Percentiles rank a stretch among this genome's conserved stretches.
Evolutionary conservation across 768 basidiomycete species (phyloP).

Genomic region (Lentinula detonsa): DNA sequence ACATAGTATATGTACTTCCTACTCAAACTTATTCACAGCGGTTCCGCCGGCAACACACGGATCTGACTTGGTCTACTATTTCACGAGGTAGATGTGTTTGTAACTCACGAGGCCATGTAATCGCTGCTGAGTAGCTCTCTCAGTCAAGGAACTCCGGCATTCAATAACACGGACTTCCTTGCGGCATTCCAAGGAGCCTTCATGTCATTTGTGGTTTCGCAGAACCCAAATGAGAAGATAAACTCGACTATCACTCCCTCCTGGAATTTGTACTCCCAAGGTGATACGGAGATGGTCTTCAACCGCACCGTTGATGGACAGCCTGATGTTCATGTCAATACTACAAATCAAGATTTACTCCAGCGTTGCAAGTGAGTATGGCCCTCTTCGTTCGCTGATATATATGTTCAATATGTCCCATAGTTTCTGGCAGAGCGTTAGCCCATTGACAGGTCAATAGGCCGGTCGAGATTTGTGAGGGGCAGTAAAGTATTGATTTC

Average conservation of each 20-base stretch:
- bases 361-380: conserved; percentile 16
- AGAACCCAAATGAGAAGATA: conserved; percentile 14
- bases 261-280: conserved; percentile 9
- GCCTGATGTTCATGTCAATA: conserved; percentile 10
- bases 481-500: no score
- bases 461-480: not conserved
- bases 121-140: no score
- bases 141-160: not conserved
- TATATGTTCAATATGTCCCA: not conserved
- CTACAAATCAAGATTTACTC: conserved; percentile 12
- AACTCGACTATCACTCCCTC: conserved; percentile 12
- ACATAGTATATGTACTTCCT: not conserved
- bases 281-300: conserved; percentile 24
- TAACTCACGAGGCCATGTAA: not conserved
- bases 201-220: conserved; percentile 14
- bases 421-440: conserved; percentile 9
- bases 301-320: conserved; percentile 12
- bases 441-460: conserved; percentile 5
- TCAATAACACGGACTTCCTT: conserved; percentile 17
- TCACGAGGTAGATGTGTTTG: conserved; percentile 5
- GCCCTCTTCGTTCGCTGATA: not conserved
- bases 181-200: conserved; percentile 16
- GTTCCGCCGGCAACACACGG: conserved; percentile 17
- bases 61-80: conserved; percentile 13
- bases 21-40: not conserved